Base-by-base conservation (phyloP, 176 grass and related monocot genomes). In the Phyllostachys edulis region DNA sequence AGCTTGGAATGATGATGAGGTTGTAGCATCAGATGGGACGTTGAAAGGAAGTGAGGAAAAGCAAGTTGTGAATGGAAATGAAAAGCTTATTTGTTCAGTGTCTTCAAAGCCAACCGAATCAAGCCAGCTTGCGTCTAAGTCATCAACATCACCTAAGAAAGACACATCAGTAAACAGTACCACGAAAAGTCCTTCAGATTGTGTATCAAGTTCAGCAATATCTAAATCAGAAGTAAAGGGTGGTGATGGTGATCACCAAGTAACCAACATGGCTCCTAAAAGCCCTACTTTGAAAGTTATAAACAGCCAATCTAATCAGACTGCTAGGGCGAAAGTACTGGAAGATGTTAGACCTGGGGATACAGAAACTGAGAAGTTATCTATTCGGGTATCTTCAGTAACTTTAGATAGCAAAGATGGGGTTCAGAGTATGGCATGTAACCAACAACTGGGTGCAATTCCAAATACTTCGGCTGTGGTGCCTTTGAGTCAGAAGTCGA, bases 1-100 rank as follows among this genome's bases (percentile, higher is more conserved):
- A 77, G 89, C 95, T 69, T 97, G 95, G 95, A 93, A 93, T 51
- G 87, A 93, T 26, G 92, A 93, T 85, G 82, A 87, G 62, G 80
- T 79, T 80, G 67, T 90, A 45, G 55, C 70, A 78, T 87, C 81
- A 85, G 81, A 84, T 27, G 76, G 61, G 24, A 69, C 73, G 6
- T 88, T 87, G 29, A 87, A 92, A 89, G 88, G 75, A 62, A 82
- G 71, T 52, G 85, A 84, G 27, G 82, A 90, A 72, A 81, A 75
- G 40, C 75, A 87, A 81, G 79, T 77, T 60, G 75, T 26, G 20
- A 59, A 83, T 84, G 86, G 57, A 41, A 84, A 73, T 81, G 85
- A 23, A 4, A 71, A 73, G 14, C 52, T 82, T 65, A 56, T 46
- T 63, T 41, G 32, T 18, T 67, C 63, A 23, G 73, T 77, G 6